Base-by-base conservation (phyloP, 345 rosid species). In the Raphanus sativus region DNA sequence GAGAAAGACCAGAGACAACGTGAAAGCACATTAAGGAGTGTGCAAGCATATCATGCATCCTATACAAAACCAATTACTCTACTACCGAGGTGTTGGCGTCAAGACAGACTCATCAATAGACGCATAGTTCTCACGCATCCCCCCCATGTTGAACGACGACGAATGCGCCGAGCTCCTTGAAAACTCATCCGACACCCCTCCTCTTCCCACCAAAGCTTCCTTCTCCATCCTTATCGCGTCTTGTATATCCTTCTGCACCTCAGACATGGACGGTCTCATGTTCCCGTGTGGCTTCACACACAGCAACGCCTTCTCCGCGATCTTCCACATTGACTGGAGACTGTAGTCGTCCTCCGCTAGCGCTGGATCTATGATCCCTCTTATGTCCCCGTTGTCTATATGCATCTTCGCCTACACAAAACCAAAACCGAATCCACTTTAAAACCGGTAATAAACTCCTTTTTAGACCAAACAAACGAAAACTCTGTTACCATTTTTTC, bases 281-380 rank as follows among this genome's bases (percentile, higher is more conserved):
- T 88, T 83, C 30, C 99, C 98, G 28, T 93, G 97, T 5, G 99
- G 93, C 77, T 82, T 90, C 63, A 96, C 97, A 6, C 99, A 96
- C 85, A 89, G 83, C 77, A 93, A 66, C 4, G 99, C 99, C 74
- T 88, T 93, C 87, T 96, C 99, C 0, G 97, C 99, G 5, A 96
- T 90, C 84, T 96, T 96, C 99, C 99, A 96, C 95, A 96, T 91
- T 1, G 99, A 89, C 50, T 96, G 99, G 62, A 93, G 87, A 75
- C 94, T 97, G 10, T 90, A 96, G n/a, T 88, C 96, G 6, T 88
- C 81, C n/a, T 16, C 54, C 2, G 21, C 58, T 12, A 96, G 67
- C 0, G 80, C 80, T 1, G 89, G 97, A 81, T 96, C 99, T 5
- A 96, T 89, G 81, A 96, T 90, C 73, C 92, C 90, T 68, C 92